Percentiles rank a stretch among this genome's conserved stretches.
Conservation (phyloP, 768 basidiomycete genomes). For the Lactifluus subvellereus region DNA sequence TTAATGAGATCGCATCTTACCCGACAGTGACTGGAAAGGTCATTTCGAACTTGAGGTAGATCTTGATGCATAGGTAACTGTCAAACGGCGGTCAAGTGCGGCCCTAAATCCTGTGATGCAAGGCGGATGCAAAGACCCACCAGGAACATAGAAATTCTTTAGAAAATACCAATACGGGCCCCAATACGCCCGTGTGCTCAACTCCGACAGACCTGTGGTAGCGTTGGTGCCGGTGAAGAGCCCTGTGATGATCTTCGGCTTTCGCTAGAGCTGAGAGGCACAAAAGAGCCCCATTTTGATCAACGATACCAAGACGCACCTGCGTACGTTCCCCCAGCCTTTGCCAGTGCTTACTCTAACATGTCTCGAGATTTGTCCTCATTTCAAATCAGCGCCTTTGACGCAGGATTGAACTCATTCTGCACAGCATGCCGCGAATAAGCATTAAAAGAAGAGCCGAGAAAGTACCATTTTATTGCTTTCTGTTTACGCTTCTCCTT, state of each 20-base stretch:
- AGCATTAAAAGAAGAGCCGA: conserved; percentile 6
- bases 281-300: neutral
- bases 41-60: neutral
- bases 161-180: too few species aligned
- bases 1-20: conserved; percentile 1
- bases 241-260: conserved; percentile 14
- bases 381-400: neutral
- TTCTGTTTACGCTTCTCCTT: neutral
- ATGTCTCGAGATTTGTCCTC: neutral
- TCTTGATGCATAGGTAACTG: conserved; percentile 11
- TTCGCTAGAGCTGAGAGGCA: neutral
- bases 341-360: neutral
- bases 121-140: neutral
- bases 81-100: neutral
- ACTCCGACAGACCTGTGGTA: neutral
- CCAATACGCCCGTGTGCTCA: neutral
- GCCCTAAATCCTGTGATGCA: conserved; percentile 4
- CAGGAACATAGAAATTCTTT: conserved; percentile 8
- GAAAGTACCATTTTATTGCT: neutral
- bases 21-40: neutral
- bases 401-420: neutral
- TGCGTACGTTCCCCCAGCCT: neutral
- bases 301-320: neutral
- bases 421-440: conserved; percentile 7
- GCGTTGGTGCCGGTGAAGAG: too few species aligned